These are phyloP conservation scores for Lepidium campestre DNA, from an alignment of 441 rosid genomes.

Conservation along the genomic window DNA sequence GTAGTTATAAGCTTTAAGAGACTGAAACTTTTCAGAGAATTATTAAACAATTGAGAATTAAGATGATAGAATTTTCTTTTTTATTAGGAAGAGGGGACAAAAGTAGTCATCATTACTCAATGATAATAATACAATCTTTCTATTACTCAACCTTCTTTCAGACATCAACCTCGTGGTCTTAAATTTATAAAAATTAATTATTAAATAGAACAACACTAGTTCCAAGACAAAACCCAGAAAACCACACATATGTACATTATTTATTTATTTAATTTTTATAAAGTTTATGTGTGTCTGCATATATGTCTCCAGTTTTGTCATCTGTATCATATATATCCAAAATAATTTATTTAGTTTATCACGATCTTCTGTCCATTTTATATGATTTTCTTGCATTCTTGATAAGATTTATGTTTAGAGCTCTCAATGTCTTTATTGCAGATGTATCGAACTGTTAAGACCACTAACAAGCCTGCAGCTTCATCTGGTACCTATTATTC, in stretches of 20 bases:
- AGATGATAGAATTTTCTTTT: constrained; percentile 11
- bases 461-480: constrained; percentile 76
- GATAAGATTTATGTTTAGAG: background rate
- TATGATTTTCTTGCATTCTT: background rate
- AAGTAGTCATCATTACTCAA: constrained; percentile 69
- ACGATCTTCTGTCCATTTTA: constrained; percentile 12
- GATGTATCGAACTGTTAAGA: constrained; percentile 91
- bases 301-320: constrained; percentile 27
- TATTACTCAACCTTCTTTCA: constrained; percentile 41
- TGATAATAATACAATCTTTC: constrained; percentile 39
- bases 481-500: constrained; percentile 56
- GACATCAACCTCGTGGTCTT: constrained; percentile 73
- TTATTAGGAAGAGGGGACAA: constrained; percentile 28
- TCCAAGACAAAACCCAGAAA: constrained; percentile 33
- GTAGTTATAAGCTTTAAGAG: constrained; percentile 22
- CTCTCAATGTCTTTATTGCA: constrained; percentile 22
- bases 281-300: constrained; percentile 33
- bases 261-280: constrained; percentile 9
- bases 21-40: constrained; percentile 17
- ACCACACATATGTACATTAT: constrained; percentile 18
- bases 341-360: background rate
- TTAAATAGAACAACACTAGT: constrained; percentile 23
- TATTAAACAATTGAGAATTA: constrained; percentile 8
- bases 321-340: constrained; percentile 2
- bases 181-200: constrained; percentile 22